Percentiles rank a stretch among this genome's conserved stretches.
phyloP scores from a whole-genome alignment of 805 yeast genomes.

The Priceomyces melissophilus region DNA sequence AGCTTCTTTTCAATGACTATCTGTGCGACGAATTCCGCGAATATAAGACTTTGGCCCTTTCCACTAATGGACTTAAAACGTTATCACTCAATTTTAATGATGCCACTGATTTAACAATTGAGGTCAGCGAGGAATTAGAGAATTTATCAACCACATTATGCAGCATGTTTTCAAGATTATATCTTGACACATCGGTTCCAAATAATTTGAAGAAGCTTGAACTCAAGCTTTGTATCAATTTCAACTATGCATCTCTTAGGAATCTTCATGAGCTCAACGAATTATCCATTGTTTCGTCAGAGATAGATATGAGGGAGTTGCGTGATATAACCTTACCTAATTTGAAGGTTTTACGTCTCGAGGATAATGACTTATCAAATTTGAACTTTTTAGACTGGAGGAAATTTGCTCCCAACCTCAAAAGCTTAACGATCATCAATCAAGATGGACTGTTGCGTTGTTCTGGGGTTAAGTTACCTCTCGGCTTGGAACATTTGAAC shows the following conservation, averaged over 20 bases:
- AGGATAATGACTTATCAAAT: constrained; percentile 6
- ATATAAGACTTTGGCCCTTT: neutral
- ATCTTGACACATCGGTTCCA: neutral
- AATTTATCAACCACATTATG: constrained; percentile 1
- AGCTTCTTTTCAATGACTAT: neutral
- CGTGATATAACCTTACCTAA: constrained; percentile 2
- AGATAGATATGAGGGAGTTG: constrained; percentile 1
- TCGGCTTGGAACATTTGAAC: constrained; percentile 3
- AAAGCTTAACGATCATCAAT: neutral
- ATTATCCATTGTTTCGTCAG: constrained; percentile 1
- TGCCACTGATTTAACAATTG: constrained; percentile 3
- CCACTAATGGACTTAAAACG: constrained; percentile 1
- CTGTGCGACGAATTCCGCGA: constrained; percentile 2
- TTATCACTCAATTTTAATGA: constrained; percentile 1
- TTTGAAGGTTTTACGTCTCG: constrained; percentile 6
- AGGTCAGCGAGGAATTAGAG: constrained; percentile 1
- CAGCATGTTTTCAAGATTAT: constrained; percentile 3
- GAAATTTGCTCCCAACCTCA: constrained; percentile 3
- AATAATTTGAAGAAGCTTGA: constrained; percentile 3
- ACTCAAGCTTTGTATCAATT: neutral
- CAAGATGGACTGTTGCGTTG: constrained; percentile 3
- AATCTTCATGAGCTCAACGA: constrained; percentile 1
- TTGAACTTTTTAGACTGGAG: constrained; percentile 1
- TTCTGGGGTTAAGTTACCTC: constrained; percentile 5
- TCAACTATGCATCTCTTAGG: constrained; percentile 1